Conservation (phyloP, 768 basidiomycete genomes). For the Boletus insuetus region DNA sequence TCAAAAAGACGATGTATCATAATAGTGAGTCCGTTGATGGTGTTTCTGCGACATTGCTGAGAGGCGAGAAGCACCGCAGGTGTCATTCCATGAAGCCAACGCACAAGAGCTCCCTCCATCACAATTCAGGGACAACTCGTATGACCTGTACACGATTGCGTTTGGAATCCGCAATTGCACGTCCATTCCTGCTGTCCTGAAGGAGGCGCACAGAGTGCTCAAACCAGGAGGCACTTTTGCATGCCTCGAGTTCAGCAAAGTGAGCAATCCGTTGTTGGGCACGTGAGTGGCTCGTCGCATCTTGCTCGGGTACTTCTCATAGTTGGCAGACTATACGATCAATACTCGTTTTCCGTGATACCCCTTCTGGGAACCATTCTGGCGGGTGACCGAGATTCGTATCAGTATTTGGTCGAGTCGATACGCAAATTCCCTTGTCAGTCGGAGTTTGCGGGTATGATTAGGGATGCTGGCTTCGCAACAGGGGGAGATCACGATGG, state of each 20-base stretch:
- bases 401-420: slow-evolving; percentile 97
- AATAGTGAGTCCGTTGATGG: slow-evolving; percentile 59
- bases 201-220: slow-evolving; percentile 88
- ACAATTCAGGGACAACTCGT: slow-evolving; percentile 75
- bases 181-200: slow-evolving; percentile 80
- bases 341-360: slow-evolving; percentile 95
- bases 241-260: slow-evolving; percentile 94
- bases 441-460: slow-evolving; percentile 85
- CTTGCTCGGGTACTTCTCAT: slow-evolving; percentile 3
- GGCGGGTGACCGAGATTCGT: slow-evolving; percentile 91
- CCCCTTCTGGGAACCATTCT: slow-evolving; percentile 94
- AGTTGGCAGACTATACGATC: slow-evolving; percentile 74
- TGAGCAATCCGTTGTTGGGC: slow-evolving; percentile 82
- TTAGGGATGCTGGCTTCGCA: slow-evolving; percentile 78
- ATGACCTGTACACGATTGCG: slow-evolving; percentile 97
- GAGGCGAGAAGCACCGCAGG: slow-evolving; percentile 69
- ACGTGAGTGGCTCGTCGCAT: slow-evolving; percentile 52
- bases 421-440: slow-evolving; percentile 93
- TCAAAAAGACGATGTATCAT: slow-evolving; percentile 98
- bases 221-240: slow-evolving; percentile 96
- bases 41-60: slow-evolving; percentile 1
- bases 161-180: slow-evolving; percentile 99
- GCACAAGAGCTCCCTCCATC: slow-evolving; percentile 73
- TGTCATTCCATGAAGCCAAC: slow-evolving; percentile 90
- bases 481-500: slow-evolving; percentile 72